phyloP scores from a whole-genome alignment of 208 protist species.

The Phytomonas francai region DNA sequence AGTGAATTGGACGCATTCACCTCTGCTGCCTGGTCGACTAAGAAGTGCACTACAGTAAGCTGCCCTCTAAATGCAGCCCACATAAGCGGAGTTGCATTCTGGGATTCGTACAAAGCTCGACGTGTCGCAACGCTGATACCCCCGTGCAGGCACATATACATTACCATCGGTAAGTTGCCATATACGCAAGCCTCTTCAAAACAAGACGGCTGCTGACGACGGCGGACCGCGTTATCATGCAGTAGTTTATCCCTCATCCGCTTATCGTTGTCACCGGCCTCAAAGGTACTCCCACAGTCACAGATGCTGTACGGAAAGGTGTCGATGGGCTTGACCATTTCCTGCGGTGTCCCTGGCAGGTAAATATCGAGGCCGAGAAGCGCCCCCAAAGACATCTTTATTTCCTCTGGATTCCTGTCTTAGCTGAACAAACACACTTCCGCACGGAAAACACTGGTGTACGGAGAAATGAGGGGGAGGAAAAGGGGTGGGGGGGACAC shows the following conservation, averaged over 20 bases:
- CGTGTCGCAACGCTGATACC: conserved; percentile 23
- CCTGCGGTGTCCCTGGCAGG: conserved; percentile 37
- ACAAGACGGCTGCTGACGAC: conserved; percentile 30
- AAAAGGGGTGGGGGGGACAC: not conserved
- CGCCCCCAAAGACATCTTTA: conserved; percentile 14
- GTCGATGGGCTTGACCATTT: conserved; percentile 13
- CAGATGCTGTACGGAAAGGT: conserved; percentile 10
- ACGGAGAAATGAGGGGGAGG: too few relatives aligned
- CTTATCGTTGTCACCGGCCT: not conserved
- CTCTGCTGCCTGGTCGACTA: conserved; percentile 51
- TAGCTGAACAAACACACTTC: not conserved
- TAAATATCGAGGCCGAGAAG: conserved; percentile 51
- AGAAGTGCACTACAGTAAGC: conserved; percentile 48
- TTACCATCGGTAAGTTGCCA: conserved; percentile 41
- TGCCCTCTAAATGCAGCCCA: conserved; percentile 56
- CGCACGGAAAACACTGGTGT: not conserved
- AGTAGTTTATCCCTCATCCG: not conserved
- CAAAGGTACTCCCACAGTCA: not conserved
- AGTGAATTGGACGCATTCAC: conserved; percentile 29
- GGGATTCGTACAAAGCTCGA: conserved; percentile 34
- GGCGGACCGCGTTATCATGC: conserved; percentile 11
- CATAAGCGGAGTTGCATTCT: conserved; percentile 61
- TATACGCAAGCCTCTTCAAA: conserved; percentile 62
- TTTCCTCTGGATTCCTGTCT: not conserved
- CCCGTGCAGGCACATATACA: conserved; percentile 54